Evolutionary conservation across 257 asterid genomes (phyloP), one percentile per base, ranked within the genome.

Genomic region (Primulina tabacum): DNA sequence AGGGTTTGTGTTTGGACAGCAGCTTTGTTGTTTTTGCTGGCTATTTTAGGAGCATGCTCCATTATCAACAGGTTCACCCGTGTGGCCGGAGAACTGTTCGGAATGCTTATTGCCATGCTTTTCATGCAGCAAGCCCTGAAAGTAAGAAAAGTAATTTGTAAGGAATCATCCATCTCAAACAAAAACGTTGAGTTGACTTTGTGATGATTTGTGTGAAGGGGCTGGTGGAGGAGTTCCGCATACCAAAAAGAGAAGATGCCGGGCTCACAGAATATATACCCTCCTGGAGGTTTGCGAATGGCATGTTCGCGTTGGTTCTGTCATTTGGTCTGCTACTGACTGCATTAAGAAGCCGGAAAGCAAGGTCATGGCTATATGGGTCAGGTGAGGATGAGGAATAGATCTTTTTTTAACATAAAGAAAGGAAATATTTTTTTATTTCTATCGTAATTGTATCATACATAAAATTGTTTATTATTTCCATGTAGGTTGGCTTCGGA

Each of bases 1-100:
- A 92, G 98, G 98, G 97, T 92, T 16, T 92, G 98, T 57, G 95
- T 92, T 40, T 92, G 98, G 98, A 92, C 98, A 18, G 94, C 97
- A 21, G 82, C 86, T 58, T 66, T 92, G 82, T 79, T 92, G 66
- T 84, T 90, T 85, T 57, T 92, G 75, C 60, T 92, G 77, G 95
- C 98, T 64, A 74, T 86, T 53, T 69, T 86, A 64, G 98, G 98
- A 67, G 96, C 96, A 76, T 92, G 98, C 87, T 92, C 98, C 55
- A 88, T 92, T 62, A 92, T 92, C 80, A 92, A 92, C 62, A 76
- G 98, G 82, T 92, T 92, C 50, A 92, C 98, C 64, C 98, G 98
- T 35, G 76, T 92, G 62, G 98, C 97, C 0, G 98, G 98, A 16
- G 98, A 92, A 74, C 64, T 90, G 8, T 92, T 92, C 69, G 98